Percentiles rank a stretch among this genome's conserved stretches.
phyloP scores from a whole-genome alignment of 192 early-diverging fungal species.

The Podila clonocystis region DNA sequence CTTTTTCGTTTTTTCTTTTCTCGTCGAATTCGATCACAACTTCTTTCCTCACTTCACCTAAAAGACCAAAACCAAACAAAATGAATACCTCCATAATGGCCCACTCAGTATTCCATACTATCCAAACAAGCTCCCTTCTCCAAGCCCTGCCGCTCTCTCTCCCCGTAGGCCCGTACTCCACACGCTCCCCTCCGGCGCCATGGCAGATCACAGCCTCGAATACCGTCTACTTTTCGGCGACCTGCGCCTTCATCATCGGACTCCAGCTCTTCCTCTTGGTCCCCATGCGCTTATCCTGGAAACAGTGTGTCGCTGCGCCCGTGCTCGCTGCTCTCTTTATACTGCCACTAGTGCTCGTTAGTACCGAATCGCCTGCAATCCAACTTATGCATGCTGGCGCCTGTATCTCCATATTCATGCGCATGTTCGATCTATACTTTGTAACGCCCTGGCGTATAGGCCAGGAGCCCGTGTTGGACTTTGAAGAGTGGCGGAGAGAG shows the following conservation, averaged over 20 bases:
- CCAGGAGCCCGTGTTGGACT: constrained; percentile 28
- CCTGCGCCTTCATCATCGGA: constrained; percentile 29
- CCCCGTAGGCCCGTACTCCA: constrained; percentile 12
- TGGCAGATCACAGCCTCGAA: constrained; percentile 15
- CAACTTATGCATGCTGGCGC: constrained; percentile 15
- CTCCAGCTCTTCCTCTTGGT: constrained; percentile 39
- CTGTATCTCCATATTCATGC: constrained; percentile 33
- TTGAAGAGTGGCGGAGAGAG: constrained; percentile 43
- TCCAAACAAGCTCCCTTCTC: constrained; percentile 6
- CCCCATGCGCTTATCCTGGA: constrained; percentile 14
- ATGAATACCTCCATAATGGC: no score
- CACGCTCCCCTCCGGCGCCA: neutral
- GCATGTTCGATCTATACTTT: constrained; percentile 35
- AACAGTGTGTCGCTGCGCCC: constrained; percentile 31
- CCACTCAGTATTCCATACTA: no score
- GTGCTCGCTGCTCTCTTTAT: constrained; percentile 11
- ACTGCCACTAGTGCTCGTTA: constrained; percentile 14
- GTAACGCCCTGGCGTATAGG: constrained; percentile 42
- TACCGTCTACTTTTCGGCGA: constrained; percentile 24
- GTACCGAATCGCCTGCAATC: constrained; percentile 8
- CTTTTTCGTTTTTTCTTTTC: no score
- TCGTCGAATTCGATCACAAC: no score
- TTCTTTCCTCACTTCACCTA: no score
- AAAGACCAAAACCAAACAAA: no score
- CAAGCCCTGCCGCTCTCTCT: constrained; percentile 20